Evolutionary conservation across 768 basidiomycete genomes (phyloP), one percentile per base, ranked within the genome.

Genomic region (Russula dissimulans): DNA sequence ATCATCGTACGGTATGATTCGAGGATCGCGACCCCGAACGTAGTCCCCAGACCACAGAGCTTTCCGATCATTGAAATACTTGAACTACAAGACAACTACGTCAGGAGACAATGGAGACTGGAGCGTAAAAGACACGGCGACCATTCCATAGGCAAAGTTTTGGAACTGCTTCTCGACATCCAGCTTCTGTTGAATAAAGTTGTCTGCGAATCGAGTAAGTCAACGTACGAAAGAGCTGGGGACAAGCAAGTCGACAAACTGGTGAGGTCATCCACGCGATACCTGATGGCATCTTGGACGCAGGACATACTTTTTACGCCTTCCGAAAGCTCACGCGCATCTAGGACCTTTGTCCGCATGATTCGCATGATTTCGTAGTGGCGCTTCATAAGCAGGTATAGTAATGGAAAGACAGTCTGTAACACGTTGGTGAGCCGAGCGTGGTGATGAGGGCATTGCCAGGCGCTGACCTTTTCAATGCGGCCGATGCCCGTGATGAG

Each of bases 401-500:
- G 8, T 12, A 67, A 15, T 8, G 58, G 65, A 31, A 68, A 57
- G 18, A 61, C 36, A 8, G 44, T 52, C 64, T 65, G 38, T 7
- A 41, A 34, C 29, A 48, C 10, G 17, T 36, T 10, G 17, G 43
- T 29, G 5, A 63, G 29, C 34, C 8, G 9, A 32, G 49, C 14
- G 15, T 5, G 5, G n/a, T 38, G 1, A 0, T 39, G 10, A 17
- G 7, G 1, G 12, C 2, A 15, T 3, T 17, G 6, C 4, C 7
- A 32, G 6, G 42, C 32, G 11, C 59, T 26, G 42, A 71, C 72
- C 66, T 66, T 68, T 54, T 73, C 72, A 5, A 70, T 59, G 11
- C 69, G 63, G 5, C 67, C 68, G 3, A 64, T 50, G 18, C 71
- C 72, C 10, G 67, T 56, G 1, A 73, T 64, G 2, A 72, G 64